phyloP scores from a whole-genome alignment of 2,329 filamentous ascomycete genomes.

The Monilinia polystroma region DNA sequence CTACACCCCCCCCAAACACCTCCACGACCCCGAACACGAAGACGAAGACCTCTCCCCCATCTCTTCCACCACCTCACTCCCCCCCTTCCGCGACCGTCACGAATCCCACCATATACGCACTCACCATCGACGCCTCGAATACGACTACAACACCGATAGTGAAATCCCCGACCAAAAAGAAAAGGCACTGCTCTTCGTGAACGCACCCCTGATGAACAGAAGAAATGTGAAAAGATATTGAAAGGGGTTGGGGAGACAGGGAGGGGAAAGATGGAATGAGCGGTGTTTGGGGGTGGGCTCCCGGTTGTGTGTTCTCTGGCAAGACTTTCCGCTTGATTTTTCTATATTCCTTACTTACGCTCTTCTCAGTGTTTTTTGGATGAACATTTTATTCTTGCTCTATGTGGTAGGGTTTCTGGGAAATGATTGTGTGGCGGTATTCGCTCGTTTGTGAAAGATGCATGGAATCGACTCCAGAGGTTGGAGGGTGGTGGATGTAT shows the following conservation, averaged over 20 bases:
- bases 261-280: slow-evolving; percentile 20
- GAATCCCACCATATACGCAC: slow-evolving; percentile 1
- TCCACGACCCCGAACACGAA: slow-evolving; percentile 20
- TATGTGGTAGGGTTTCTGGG: background rate
- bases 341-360: background rate
- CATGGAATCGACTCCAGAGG: background rate
- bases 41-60: slow-evolving; percentile 21
- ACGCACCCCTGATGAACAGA: background rate
- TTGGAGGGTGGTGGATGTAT: background rate
- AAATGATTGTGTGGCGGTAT: background rate
- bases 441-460: background rate
- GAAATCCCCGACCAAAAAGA: background rate
- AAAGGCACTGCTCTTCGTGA: background rate
- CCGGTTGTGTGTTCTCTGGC: slow-evolving; percentile 18
- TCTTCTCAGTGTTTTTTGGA: background rate
- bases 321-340: slow-evolving; percentile 12
- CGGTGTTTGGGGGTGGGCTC: background rate
- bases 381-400: too few relatives aligned
- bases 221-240: slow-evolving; percentile 10
- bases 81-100: background rate
- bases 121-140: slow-evolving; percentile 7
- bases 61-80: slow-evolving; percentile 1
- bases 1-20: background rate
- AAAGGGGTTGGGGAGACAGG: slow-evolving; percentile 8
- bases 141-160: slow-evolving; percentile 12